Evolutionary conservation across 1,284 basidiomycete genomes (phyloP).

Genomic region (Apiotrichum gamsii): DNA sequence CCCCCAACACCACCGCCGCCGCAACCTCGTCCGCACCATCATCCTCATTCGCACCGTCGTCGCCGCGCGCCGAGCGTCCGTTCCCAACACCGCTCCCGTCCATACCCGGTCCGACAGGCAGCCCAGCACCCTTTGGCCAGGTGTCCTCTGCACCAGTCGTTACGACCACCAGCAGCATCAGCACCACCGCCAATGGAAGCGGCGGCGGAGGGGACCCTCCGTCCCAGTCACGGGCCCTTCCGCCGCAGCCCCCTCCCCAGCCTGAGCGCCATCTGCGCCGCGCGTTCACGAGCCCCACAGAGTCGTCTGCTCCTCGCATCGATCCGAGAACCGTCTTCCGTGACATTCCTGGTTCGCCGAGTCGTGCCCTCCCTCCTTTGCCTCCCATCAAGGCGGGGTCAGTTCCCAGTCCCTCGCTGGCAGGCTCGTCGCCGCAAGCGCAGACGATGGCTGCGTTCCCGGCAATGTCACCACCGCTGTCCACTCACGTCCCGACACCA

Average conservation of each 20-base stretch:
- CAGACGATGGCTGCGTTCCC: neutral
- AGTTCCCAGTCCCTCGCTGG: slow-evolving; percentile 1
- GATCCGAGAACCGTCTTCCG: slow-evolving; percentile 1
- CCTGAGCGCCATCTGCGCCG: slow-evolving; percentile 36
- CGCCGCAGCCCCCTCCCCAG: slow-evolving; percentile 41
- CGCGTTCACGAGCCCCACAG: slow-evolving; percentile 33
- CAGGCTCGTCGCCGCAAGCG: neutral
- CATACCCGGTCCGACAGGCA: too few species aligned
- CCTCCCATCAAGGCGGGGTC: slow-evolving; percentile 17
- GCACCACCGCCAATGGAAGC: too few species aligned
- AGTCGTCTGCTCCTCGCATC: neutral
- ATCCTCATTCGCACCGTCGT: too few species aligned
- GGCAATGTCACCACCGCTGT: neutral
- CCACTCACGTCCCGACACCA: neutral
- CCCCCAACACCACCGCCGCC: too few species aligned
- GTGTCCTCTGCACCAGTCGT: too few species aligned
- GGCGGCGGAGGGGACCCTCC: too few species aligned
- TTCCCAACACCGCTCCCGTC: too few species aligned
- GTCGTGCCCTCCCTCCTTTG: slow-evolving; percentile 31
- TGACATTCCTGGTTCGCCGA: slow-evolving; percentile 24
- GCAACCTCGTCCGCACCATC: too few species aligned
- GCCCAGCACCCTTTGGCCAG: too few species aligned
- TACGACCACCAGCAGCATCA: too few species aligned
- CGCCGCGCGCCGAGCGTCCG: too few species aligned
- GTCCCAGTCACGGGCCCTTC: neutral